A percentile compares a stretch with the other conserved stretches of the same genome.
These are phyloP conservation scores for Ceratocystis albifundus DNA, from an alignment of 2,329 filamentous ascomycete species.

Conservation along the genomic window DNA sequence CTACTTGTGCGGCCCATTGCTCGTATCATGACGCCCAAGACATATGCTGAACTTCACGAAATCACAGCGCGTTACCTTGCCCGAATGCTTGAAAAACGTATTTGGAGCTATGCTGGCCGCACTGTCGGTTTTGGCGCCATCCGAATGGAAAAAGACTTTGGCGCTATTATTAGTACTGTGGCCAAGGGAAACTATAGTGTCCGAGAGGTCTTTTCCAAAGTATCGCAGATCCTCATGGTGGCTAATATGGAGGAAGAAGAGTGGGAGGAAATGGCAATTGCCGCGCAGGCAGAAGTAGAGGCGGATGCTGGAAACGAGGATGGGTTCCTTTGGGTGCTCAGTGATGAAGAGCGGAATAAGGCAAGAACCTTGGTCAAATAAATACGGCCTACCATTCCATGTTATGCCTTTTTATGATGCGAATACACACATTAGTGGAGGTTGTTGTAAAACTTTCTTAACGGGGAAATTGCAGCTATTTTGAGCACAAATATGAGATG, in stretches of 20 bases:
- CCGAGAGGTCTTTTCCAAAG: constrained; percentile 63
- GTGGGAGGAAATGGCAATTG: constrained; percentile 61
- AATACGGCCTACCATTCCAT: not conserved
- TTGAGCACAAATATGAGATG: not conserved
- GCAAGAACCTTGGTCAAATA: constrained; percentile 55
- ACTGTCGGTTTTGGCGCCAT: constrained; percentile 74
- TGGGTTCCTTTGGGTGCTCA: constrained; percentile 60
- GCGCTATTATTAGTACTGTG: constrained; percentile 58
- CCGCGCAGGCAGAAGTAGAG: constrained; percentile 3
- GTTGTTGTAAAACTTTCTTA: not conserved
- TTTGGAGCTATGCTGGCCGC: constrained; percentile 67
- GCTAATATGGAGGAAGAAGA: constrained; percentile 94
- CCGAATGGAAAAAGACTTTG: constrained; percentile 72
- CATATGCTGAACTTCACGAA: constrained; percentile 65
- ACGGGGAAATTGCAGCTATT: not conserved
- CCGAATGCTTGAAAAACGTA: constrained; percentile 71
- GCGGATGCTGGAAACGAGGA: constrained; percentile 36
- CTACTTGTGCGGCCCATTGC: constrained; percentile 73
- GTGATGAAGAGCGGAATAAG: constrained; percentile 59
- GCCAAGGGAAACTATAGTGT: constrained; percentile 63
- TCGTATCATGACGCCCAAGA: constrained; percentile 67
- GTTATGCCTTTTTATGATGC: constrained; percentile 2
- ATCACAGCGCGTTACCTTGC: constrained; percentile 64
- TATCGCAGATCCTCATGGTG: constrained; percentile 70
- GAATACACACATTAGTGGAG: not conserved